These are phyloP conservation scores for Aspergillus hiratsukae DNA, from an alignment of 2,329 filamentous ascomycete genomes.

Conservation along the genomic window DNA sequence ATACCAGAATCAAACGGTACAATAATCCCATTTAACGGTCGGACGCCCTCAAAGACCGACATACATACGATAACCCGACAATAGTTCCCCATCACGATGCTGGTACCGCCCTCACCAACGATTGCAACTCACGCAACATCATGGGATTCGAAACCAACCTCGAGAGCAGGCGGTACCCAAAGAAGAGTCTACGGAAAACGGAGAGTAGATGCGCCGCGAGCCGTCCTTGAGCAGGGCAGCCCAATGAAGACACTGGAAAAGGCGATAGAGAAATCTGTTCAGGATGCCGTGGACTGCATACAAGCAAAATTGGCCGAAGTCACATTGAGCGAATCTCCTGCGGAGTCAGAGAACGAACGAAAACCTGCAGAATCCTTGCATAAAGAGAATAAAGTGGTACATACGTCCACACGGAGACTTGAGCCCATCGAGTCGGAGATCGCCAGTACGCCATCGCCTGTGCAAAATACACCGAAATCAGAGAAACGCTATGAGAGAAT, in stretches of 20 bases:
- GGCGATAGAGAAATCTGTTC: neutral
- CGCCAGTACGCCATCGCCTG: conserved; percentile 1
- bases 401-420: neutral
- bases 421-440: conserved; percentile 1
- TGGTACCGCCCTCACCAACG: conserved; percentile 9
- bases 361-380: neutral
- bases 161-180: conserved; percentile 23
- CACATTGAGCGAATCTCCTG: conserved; percentile 17
- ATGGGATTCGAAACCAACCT: conserved; percentile 16
- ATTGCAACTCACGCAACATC: conserved; percentile 16
- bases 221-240: conserved; percentile 32
- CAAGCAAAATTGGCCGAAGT: conserved; percentile 26
- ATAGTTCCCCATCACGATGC: conserved; percentile 7
- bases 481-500: conserved; percentile 18
- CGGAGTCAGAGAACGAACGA: neutral
- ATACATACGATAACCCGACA: neutral
- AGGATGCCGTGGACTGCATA: conserved; percentile 19
- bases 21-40: neutral
- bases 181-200: conserved; percentile 35
- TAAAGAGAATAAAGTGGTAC: neutral
- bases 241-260: conserved; percentile 13
- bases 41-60: neutral
- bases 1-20: neutral
- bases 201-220: conserved; percentile 29
- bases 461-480: neutral